phyloP scores from a whole-genome alignment of 1,284 basidiomycete species.

The Microbotryum intermedium region DNA sequence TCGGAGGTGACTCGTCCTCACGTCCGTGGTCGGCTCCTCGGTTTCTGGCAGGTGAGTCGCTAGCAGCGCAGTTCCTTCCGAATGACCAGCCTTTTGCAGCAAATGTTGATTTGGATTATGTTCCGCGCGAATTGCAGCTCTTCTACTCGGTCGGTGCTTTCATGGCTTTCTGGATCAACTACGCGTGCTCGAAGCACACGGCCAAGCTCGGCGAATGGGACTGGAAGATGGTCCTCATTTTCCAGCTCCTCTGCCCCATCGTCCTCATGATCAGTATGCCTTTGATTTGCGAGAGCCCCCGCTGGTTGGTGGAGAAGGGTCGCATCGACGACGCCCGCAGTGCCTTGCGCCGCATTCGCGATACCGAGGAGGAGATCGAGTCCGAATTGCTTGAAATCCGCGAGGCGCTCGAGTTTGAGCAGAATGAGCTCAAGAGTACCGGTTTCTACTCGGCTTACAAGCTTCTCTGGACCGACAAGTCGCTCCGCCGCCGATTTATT shows the following conservation, averaged over 20 bases:
- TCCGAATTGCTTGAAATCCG: slow-evolving; percentile 21
- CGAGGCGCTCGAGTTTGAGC: slow-evolving; percentile 26
- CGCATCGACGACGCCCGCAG: neutral
- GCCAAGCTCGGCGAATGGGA: slow-evolving; percentile 1
- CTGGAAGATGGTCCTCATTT: too few species aligned
- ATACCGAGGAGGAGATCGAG: slow-evolving; percentile 18
- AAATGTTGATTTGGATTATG: too few species aligned
- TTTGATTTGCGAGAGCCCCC: too few species aligned
- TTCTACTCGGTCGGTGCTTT: neutral
- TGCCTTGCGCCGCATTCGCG: slow-evolving; percentile 12
- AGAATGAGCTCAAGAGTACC: slow-evolving; percentile 2
- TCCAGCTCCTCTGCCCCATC: too few species aligned
- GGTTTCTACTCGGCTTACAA: slow-evolving; percentile 6
- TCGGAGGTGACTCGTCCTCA: neutral
- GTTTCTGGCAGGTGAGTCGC: too few species aligned
- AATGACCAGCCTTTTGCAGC: too few species aligned
- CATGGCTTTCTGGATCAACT: slow-evolving; percentile 1
- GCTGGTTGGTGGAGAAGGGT: too few species aligned
- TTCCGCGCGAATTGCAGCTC: too few species aligned
- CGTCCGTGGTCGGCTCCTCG: neutral
- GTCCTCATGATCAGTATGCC: too few species aligned
- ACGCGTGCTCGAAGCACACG: neutral
- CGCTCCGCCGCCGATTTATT: slow-evolving; percentile 25
- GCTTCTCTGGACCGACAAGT: slow-evolving; percentile 17
- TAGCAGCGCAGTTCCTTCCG: too few species aligned